Conservation (phyloP, 2,329 filamentous ascomycete species). For the Aspergillus tamarii region DNA sequence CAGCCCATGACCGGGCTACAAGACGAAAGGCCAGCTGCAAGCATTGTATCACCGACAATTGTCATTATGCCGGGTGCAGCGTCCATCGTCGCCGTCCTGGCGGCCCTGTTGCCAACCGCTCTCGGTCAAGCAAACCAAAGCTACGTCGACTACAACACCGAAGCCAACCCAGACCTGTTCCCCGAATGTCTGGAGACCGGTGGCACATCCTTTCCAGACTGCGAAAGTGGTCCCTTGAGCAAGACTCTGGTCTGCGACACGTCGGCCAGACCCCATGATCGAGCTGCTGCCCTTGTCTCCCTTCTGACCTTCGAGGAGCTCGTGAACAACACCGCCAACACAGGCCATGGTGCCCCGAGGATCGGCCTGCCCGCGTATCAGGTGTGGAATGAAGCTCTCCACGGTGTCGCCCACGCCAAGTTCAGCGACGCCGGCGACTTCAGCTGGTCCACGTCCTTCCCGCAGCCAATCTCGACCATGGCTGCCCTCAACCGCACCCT, state of each 20-base stretch:
- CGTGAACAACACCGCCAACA: constrained; percentile 56
- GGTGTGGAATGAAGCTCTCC: constrained; percentile 64
- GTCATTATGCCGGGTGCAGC: constrained; percentile 21
- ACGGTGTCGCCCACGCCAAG: constrained; percentile 64
- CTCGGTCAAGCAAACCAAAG: constrained; percentile 32
- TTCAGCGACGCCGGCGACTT: constrained; percentile 59
- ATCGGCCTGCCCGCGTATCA: constrained; percentile 62
- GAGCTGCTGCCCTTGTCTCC: constrained; percentile 54
- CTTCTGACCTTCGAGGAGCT: constrained; percentile 59
- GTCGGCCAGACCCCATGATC: constrained; percentile 41
- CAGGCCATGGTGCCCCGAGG: constrained; percentile 55
- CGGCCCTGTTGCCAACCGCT: constrained; percentile 25
- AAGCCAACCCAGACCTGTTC: constrained; percentile 31
- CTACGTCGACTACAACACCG: constrained; percentile 30
- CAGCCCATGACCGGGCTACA: not conserved
- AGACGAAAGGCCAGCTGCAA: not conserved
- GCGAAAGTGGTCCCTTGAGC: constrained; percentile 53
- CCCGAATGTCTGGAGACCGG: constrained; percentile 24
- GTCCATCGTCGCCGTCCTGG: constrained; percentile 24
- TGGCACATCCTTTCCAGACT: constrained; percentile 52
- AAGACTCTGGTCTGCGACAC: constrained; percentile 57
- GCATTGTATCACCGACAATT: not conserved
- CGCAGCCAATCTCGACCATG: constrained; percentile 64
- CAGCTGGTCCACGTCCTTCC: constrained; percentile 66
- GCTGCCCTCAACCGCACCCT: constrained; percentile 68